Base-by-base conservation (phyloP, 257 asterid genomes). In the Cynanchum wilfordii region DNA sequence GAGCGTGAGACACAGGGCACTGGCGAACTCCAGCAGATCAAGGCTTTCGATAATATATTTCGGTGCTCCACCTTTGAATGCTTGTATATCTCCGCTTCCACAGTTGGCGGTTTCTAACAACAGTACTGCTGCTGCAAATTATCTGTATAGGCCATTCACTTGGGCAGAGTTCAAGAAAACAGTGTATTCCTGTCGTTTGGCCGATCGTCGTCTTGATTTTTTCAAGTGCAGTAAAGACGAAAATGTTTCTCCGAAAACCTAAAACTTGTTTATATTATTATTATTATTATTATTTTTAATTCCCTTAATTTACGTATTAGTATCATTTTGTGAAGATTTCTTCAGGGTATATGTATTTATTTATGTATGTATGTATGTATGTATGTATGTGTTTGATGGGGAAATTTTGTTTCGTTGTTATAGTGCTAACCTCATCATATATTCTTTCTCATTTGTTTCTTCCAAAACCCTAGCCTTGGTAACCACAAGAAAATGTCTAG, bases 41-140 rank as follows among this genome's bases (percentile, higher is more conserved):
- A 80, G 97, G 70, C 84, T 80, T 86, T 91, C 97, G 1, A 86
- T 86, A 66, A 84, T 87, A 85, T 91, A 81, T 57, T 91, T 91
- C 29, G 97, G 94, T 1, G 96, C 96, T 2, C 97, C 95, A 6
- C 47, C 92, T 0, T 78, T 82, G 22, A 45, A 58, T 33, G 82
- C 92, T 0, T 58, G 82, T 76, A 78, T 87, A 16, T 71, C 79
- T 17, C 88, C 96, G 0, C 63, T 81, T 22, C 82, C 87, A 0
- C 70, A 77, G 12, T 5, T 77, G 71, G 47, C 47, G 47, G 80
- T 79, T 15, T 75, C 82, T 0, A 20, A 0, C 0, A 54, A 75
- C 1, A 76, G 10, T n/a, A 6, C 44, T 38, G 0, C 44, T 38
- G 44, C 47, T 42, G 82, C 75, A 5, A 40, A 78, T 38, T 44